Evolutionary conservation across 1,284 basidiomycete genomes (phyloP).

Genomic region (Tilletia setariae): DNA sequence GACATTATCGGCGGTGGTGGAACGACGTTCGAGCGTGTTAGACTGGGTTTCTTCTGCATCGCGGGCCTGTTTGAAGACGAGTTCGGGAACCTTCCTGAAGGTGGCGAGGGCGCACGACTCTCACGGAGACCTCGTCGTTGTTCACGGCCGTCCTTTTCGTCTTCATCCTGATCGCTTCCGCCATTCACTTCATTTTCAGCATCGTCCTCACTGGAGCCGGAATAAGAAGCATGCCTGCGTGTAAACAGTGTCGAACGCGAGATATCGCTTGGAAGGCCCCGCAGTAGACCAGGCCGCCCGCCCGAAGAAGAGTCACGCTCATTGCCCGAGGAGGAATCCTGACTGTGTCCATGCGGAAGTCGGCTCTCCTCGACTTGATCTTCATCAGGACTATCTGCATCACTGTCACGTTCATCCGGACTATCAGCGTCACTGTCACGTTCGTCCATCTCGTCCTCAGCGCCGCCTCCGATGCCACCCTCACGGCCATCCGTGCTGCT

Average conservation of each 20-base stretch:
- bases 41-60: constrained; percentile 39
- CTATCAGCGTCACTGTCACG: constrained; percentile 30
- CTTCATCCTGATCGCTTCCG: neutral
- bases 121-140: constrained; percentile 19
- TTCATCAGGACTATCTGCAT: constrained; percentile 1
- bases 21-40: constrained; percentile 38
- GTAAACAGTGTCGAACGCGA: constrained; percentile 5
- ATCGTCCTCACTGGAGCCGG: neutral
- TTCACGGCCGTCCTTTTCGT: constrained; percentile 10
- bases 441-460: constrained; percentile 28
- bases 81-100: constrained; percentile 4
- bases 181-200: neutral
- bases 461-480: constrained; percentile 38
- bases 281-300: neutral
- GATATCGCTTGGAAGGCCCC: constrained; percentile 2
- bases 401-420: neutral
- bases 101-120: neutral
- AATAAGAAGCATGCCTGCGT: neutral
- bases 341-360: no score
- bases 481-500: constrained; percentile 31
- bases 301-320: no score
- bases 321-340: no score
- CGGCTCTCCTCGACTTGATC: constrained; percentile 35
- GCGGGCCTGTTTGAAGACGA: constrained; percentile 22
- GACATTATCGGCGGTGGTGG: constrained; percentile 21